Base-by-base conservation (phyloP, 2,329 filamentous ascomycete genomes). In the Apiospora rasikravindrae region DNA sequence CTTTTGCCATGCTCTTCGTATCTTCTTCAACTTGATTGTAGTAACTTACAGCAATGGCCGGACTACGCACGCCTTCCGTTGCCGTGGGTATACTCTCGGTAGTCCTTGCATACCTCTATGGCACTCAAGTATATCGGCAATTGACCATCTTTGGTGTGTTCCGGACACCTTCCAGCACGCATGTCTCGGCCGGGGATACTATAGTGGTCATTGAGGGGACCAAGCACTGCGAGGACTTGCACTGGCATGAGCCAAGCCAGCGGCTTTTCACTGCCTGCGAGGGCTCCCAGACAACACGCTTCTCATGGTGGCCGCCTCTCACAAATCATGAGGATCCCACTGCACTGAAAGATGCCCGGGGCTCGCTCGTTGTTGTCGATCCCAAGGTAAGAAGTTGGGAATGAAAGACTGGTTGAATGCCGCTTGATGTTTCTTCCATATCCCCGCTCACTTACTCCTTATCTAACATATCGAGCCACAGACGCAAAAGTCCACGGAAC, bases 251-350 rank as follows among this genome's bases (percentile, higher is more conserved):
- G 1, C 78, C 83, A 0, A 86, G 84, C 22, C 82, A 85, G 0
- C 72, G 84, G 10, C 78, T 92, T 0, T 91, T 90, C 75, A 86
- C 88, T 0, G 88, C 89, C 0, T 92, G 89, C 74, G 85, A 89
- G 64, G 87, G 86, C 47, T 77, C 80, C 0, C 75, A 78, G 4
- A 75, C 77, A 0, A 80, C 80, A 0, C 81, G 88, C 0, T 85
- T 85, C 61, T 75, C 77, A 3, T 90, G 88, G 88, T 90, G 89
- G 73, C 90, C 87, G 11, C 82, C 83, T 0, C 77, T 87, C 37
- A 82, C 70, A 6, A 81, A 78, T 74, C 83, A 88, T 29, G 77
- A 84, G 6, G 79, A 84, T 61, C 82, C 84, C 1, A 79, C 81
- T 14, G 79, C 81, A 19, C 81, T 73, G 0, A 71, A 75, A 49